Base-by-base conservation (phyloP, 306 rosid genomes). In the Cicer bijugum region DNA sequence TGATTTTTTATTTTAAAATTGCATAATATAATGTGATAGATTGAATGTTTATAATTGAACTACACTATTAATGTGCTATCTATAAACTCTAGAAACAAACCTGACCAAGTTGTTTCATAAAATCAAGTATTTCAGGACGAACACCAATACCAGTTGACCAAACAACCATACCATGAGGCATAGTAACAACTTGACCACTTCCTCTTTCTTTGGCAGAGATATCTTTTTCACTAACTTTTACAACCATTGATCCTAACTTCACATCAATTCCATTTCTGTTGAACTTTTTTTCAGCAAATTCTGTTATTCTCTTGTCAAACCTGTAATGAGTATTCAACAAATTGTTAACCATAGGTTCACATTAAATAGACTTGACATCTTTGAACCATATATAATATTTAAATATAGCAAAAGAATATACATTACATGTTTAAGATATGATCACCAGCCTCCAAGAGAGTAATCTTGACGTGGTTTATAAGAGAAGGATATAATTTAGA, bases 221-320 rank as follows among this genome's bases (percentile, higher is more conserved):
- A 55, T 94, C 96, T 4, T 84, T 89, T 16, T 89, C 92, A 40
- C 89, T 19, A 52, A 94, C 93, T 74, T 94, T 91, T 39, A 87
- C 80, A 50, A 91, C 98, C 97, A 94, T 91, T 28, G 92, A 87
- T 75, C 98, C 97, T 23, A 96, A 90, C 73, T 81, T 91, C 78
- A 94, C 89, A 81, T 94, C 82, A 73, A 91, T 94, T 47, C 98
- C 97, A 14, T 89, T 91, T 78, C 97, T 88, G 38, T 63, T 50
- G 66, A 94, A 94, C 77, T 91, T 91, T 0, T 20, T 61, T 86
- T 91, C 97, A 75, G 97, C 98, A 81, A 94, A 94, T 52, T 87
- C 87, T n/a, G 98, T 91, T 47, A 91, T 94, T 85, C 97, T 91
- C 85, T 89, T 88, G 81, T 94, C 98, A 85, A 94, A 89, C 97